Conservation (phyloP, 805 yeast genomes). For the Lachancea thermotolerans region DNA sequence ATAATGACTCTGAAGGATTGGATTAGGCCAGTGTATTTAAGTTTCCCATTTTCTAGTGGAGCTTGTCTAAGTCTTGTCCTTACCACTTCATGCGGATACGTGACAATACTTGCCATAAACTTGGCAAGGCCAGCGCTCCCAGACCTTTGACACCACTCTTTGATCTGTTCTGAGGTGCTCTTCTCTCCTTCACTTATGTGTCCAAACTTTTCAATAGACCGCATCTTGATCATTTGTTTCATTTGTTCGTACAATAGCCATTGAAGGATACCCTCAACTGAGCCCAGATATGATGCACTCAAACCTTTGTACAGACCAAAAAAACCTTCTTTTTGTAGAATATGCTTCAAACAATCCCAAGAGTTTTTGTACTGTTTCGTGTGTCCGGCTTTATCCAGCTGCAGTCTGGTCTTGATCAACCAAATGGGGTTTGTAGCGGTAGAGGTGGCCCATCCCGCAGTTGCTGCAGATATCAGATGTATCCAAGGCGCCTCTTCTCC, state of each 20-base stretch:
- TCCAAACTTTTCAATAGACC: slow-evolving; percentile 35
- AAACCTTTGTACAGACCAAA: slow-evolving; percentile 81
- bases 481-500: slow-evolving; percentile 79
- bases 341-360: slow-evolving; percentile 70
- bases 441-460: slow-evolving; percentile 90
- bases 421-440: slow-evolving; percentile 98
- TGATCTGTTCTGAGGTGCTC: slow-evolving; percentile 51
- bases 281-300: slow-evolving; percentile 90
- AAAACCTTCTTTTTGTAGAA: slow-evolving; percentile 71
- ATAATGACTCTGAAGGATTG: slow-evolving; percentile 83
- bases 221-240: slow-evolving; percentile 61
- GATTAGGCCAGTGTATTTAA: slow-evolving; percentile 82
- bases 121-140: slow-evolving; percentile 98
- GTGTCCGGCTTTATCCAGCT: slow-evolving; percentile 67
- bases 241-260: slow-evolving; percentile 97
- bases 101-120: slow-evolving; percentile 81
- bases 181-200: slow-evolving; percentile 30
- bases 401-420: slow-evolving; percentile 92
- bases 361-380: slow-evolving; percentile 69
- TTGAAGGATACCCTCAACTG: slow-evolving; percentile 85
- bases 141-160: slow-evolving; percentile 92
- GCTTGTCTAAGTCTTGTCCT: slow-evolving; percentile 95
- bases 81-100: slow-evolving; percentile 96
- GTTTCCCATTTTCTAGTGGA: slow-evolving; percentile 70
- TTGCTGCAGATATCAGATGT: slow-evolving; percentile 78